Evolutionary conservation across 495 filamentous ascomycete genomes (phyloP).

Genomic region (Aspergillus sclerotiicarbonarius): DNA sequence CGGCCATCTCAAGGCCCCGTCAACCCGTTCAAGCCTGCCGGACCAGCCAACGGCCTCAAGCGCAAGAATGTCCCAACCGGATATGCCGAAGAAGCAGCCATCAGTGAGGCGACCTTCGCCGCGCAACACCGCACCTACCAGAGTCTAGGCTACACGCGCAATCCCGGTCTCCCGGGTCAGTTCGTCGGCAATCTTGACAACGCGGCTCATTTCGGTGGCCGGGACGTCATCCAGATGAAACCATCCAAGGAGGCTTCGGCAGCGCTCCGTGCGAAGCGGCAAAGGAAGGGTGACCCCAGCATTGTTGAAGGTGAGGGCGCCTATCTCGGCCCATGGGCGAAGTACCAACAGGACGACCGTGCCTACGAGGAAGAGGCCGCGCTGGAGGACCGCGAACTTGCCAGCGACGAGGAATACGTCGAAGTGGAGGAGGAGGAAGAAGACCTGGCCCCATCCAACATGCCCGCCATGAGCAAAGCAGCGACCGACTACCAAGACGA

Average conservation of each 20-base stretch:
- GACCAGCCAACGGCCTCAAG: slow-evolving; percentile 59
- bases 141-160: slow-evolving; percentile 57
- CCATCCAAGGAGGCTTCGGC: slow-evolving; percentile 67
- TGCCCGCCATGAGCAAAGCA: slow-evolving; percentile 53
- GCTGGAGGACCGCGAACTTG: slow-evolving; percentile 57
- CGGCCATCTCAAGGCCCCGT: slow-evolving; percentile 68
- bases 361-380: slow-evolving; percentile 59
- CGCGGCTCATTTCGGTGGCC: slow-evolving; percentile 50
- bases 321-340: slow-evolving; percentile 93
- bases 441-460: slow-evolving; percentile 42
- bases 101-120: slow-evolving; percentile 87
- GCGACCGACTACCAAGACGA: slow-evolving; percentile 60
- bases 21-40: slow-evolving; percentile 73
- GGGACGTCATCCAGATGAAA: slow-evolving; percentile 57
- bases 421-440: slow-evolving; percentile 51
- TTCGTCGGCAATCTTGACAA: slow-evolving; percentile 55
- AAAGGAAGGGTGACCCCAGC: slow-evolving; percentile 78
- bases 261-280: slow-evolving; percentile 64
- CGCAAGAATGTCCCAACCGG: slow-evolving; percentile 92
- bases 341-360: slow-evolving; percentile 64
- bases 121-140: slow-evolving; percentile 77
- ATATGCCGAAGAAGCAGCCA: slow-evolving; percentile 78
- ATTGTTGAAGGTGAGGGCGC: slow-evolving; percentile 81
- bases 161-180: slow-evolving; percentile 49
- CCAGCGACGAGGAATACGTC: slow-evolving; percentile 78